A percentile compares a stretch with the other conserved stretches of the same genome.
Evolutionary conservation across 257 asterid genomes (phyloP).

Genomic region (Nicotiana otophora): DNA sequence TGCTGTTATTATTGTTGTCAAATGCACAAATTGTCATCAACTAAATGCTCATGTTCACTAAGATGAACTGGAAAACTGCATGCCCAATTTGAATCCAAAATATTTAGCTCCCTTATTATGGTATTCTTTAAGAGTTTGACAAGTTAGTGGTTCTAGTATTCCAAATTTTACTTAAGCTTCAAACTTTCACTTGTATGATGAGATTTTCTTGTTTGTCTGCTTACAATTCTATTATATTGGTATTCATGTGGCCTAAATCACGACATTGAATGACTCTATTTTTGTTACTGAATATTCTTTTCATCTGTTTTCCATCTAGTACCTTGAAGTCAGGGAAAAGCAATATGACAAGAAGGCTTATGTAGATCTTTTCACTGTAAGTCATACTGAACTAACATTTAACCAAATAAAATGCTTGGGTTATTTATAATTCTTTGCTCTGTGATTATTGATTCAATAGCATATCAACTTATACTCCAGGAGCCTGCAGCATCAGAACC

Average conservation of each 20-base stretch:
- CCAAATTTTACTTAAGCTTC: background rate
- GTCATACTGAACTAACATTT: slow-evolving; percentile 14
- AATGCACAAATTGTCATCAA: background rate
- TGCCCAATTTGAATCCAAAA: background rate
- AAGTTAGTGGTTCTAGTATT: background rate
- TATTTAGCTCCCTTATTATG: background rate
- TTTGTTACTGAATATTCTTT: background rate
- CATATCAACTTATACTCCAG: slow-evolving; percentile 27
- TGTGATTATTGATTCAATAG: background rate
- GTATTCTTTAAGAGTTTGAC: background rate
- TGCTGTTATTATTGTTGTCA: background rate
- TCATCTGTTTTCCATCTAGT: slow-evolving; percentile 27
- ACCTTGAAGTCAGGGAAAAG: slow-evolving; percentile 96
- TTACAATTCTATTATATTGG: background rate
- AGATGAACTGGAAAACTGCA: background rate
- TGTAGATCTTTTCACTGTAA: slow-evolving; percentile 73
- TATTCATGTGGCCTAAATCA: background rate
- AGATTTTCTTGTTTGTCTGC: background rate
- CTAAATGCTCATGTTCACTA: background rate
- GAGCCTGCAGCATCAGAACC: slow-evolving; percentile 51
- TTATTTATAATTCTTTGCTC: background rate
- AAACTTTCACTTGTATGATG: background rate
- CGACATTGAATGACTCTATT: background rate
- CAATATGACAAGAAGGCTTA: slow-evolving; percentile 84
- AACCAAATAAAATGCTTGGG: background rate